Evolutionary conservation across 495 filamentous ascomycete genomes (phyloP).

Genomic region (Aspergillus hancockii): DNA sequence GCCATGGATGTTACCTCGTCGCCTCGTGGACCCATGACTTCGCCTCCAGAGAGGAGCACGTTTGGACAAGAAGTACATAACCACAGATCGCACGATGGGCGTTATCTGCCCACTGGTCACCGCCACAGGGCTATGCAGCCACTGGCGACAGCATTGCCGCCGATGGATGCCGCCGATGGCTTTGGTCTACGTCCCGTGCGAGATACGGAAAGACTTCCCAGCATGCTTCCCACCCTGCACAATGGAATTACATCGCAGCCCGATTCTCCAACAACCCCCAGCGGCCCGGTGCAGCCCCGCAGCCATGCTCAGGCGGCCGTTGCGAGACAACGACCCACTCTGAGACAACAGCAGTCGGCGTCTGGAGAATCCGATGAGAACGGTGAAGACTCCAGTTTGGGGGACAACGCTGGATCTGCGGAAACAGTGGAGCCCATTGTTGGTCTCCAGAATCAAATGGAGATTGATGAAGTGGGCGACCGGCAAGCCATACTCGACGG

Average conservation of each 20-base stretch:
- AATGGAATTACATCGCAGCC: slow-evolving; percentile 81
- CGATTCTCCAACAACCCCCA: slow-evolving; percentile 88
- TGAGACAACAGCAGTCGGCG: slow-evolving; percentile 83
- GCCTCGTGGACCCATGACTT: slow-evolving; percentile 67
- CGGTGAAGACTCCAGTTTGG: slow-evolving; percentile 69
- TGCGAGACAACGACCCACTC: slow-evolving; percentile 68
- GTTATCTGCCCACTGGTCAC: slow-evolving; percentile 46
- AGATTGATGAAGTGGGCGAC: slow-evolving; percentile 77
- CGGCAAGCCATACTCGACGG: slow-evolving; percentile 73
- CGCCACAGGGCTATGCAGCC: slow-evolving; percentile 63
- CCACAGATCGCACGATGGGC: slow-evolving; percentile 58
- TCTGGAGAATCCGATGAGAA: slow-evolving; percentile 88
- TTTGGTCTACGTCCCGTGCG: slow-evolving; percentile 80
- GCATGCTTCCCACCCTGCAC: slow-evolving; percentile 75
- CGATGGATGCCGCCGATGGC: slow-evolving; percentile 72
- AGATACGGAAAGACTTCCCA: slow-evolving; percentile 82
- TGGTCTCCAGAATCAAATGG: slow-evolving; percentile 75
- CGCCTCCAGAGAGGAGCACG: slow-evolving; percentile 72
- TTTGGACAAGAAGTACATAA: slow-evolving; percentile 55
- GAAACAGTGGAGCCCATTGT: slow-evolving; percentile 73
- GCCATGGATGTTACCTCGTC: slow-evolving; percentile 64
- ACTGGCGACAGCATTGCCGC: slow-evolving; percentile 65
- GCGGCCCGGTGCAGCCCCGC: slow-evolving; percentile 61
- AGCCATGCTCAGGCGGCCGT: slow-evolving; percentile 43
- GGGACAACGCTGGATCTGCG: slow-evolving; percentile 58